Evolutionary conservation across 768 basidiomycete genomes (phyloP).

Genomic region (Russula sp.): DNA sequence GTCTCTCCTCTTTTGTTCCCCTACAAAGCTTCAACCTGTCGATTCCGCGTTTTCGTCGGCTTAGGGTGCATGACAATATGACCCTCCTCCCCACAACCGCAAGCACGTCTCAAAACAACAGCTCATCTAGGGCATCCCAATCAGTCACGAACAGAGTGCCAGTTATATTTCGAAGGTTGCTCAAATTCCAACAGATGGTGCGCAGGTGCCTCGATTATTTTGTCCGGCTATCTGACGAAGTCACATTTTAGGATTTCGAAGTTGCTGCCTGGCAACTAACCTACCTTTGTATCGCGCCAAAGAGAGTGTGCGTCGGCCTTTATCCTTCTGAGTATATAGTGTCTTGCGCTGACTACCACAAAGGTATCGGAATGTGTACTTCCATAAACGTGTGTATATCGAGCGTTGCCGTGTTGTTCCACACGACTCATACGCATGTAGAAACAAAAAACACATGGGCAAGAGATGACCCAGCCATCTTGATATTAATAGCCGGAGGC

Average conservation of each 20-base stretch:
- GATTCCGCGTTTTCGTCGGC: conserved; percentile 22
- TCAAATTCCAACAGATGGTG: conserved; percentile 86
- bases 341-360: conserved; percentile 10
- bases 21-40: conserved; percentile 21
- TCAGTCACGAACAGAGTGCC: conserved; percentile 55
- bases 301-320: conserved; percentile 66
- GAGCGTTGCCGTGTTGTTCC: not conserved
- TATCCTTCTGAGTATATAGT: conserved; percentile 17
- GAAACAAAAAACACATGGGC: conserved; percentile 99
- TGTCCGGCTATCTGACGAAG: not conserved
- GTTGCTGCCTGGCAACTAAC: conserved; percentile 94
- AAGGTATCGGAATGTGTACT: conserved; percentile 95
- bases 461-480: conserved; percentile 92
- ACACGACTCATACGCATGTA: conserved; percentile 29
- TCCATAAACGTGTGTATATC: conserved; percentile 77
- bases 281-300: conserved; percentile 87
- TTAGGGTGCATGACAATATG: conserved; percentile 25
- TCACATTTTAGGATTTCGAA: conserved; percentile 77
- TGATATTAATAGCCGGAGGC: conserved; percentile 77
- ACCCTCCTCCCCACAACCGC: conserved; percentile 28
- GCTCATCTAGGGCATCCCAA: conserved; percentile 17
- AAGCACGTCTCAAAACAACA: conserved; percentile 21
- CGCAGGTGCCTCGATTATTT: conserved; percentile 23
- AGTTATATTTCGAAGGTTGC: conserved; percentile 71
- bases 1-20: not conserved